Percentiles rank a stretch among this genome's conserved stretches.
phyloP scores from a whole-genome alignment of 345 rosid species.

The Rhodamnia argentea region DNA sequence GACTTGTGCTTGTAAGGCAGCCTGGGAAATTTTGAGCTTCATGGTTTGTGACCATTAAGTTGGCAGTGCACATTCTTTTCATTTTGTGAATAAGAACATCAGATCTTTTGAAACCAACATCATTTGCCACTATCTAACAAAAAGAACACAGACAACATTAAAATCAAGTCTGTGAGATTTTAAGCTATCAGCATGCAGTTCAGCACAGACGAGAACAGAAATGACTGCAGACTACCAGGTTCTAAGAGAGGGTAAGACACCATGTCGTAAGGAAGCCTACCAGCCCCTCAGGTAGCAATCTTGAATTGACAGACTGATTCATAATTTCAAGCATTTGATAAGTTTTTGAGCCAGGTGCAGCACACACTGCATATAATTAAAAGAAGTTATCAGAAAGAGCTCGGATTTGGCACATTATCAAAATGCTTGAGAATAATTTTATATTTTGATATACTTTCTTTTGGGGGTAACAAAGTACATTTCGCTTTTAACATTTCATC shows the following conservation, averaged over 20 bases:
- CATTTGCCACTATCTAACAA: slow-evolving; percentile 78
- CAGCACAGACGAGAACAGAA: neutral
- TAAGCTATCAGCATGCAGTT: neutral
- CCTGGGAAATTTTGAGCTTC: slow-evolving; percentile 97
- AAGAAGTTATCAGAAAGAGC: neutral
- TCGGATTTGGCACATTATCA: neutral
- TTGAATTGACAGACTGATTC: slow-evolving; percentile 50
- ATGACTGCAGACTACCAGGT: neutral
- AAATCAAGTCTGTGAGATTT: neutral
- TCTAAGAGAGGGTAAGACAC: neutral
- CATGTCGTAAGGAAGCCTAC: slow-evolving; percentile 15
- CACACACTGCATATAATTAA: slow-evolving; percentile 57
- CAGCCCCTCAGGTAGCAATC: slow-evolving; percentile 70
- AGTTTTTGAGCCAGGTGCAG: slow-evolving; percentile 98
- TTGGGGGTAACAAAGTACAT: neutral
- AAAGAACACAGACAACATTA: neutral
- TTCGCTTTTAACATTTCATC: neutral
- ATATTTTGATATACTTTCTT: neutral
- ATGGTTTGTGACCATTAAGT: slow-evolving; percentile 85
- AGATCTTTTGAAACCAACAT: slow-evolving; percentile 90
- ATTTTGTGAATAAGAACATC: slow-evolving; percentile 98
- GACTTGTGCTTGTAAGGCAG: slow-evolving; percentile 38
- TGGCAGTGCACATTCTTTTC: slow-evolving; percentile 94
- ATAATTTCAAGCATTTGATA: slow-evolving; percentile 89
- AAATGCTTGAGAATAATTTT: neutral